Evolutionary conservation across 352 stramenopile genomes (phyloP).

Genomic region (Pilasporangium apinafurcum): DNA sequence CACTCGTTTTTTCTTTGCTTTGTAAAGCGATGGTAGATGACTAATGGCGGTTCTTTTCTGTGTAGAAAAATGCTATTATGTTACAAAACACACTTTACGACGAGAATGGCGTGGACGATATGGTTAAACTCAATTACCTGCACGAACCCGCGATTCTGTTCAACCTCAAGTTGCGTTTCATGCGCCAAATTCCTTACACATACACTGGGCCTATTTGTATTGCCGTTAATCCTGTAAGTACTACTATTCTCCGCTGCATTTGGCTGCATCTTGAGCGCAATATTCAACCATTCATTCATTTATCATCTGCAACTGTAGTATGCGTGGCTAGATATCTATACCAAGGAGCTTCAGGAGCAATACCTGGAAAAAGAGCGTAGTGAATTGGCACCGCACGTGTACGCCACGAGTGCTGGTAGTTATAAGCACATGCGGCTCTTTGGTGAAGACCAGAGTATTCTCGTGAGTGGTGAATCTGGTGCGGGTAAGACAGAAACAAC

Average conservation of each 20-base stretch:
- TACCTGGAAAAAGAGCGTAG: constrained; percentile 71
- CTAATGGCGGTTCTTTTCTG: constrained; percentile 5
- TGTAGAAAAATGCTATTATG: constrained; percentile 70
- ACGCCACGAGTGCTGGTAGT: constrained; percentile 63
- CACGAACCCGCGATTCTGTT: constrained; percentile 90
- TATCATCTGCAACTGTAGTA: constrained; percentile 47
- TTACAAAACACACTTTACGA: constrained; percentile 60
- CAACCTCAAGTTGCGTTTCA: constrained; percentile 87
- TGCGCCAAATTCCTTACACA: constrained; percentile 92
- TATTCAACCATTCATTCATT: not conserved
- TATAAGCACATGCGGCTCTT: constrained; percentile 85
- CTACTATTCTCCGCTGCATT: not conserved
- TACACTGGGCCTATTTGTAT: constrained; percentile 97
- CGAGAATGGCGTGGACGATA: constrained; percentile 65
- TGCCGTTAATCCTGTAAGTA: constrained; percentile 93
- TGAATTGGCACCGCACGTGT: constrained; percentile 77
- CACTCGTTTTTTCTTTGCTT: not conserved
- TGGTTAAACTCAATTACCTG: constrained; percentile 88
- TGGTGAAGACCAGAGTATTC: constrained; percentile 75
- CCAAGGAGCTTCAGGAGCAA: constrained; percentile 59
- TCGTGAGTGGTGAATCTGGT: constrained; percentile 85
- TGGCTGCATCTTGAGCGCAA: not conserved
- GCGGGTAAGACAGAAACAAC: constrained; percentile 95
- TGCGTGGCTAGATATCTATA: constrained; percentile 89
- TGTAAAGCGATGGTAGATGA: not conserved